Conservation (phyloP, 768 basidiomycete species). For the Pleurotus pulmonarius region DNA sequence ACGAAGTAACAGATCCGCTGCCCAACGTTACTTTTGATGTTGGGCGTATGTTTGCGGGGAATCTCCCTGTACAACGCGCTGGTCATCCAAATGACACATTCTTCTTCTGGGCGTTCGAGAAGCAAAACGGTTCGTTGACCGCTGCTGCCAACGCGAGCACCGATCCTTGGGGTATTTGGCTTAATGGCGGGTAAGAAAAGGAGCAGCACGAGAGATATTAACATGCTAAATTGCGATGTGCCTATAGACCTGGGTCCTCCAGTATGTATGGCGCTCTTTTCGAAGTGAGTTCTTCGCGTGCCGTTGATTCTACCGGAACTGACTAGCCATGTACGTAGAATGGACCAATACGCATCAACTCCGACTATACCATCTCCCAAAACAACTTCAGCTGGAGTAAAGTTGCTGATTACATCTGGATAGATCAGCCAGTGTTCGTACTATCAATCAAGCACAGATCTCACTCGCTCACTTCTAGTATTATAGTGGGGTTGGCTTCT, state of each 20-base stretch:
- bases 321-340: constrained; percentile 37
- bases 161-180: constrained; percentile 71
- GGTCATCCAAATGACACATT: constrained; percentile 63
- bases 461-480: constrained; percentile 9
- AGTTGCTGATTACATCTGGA: constrained; percentile 66
- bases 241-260: constrained; percentile 60
- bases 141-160: constrained; percentile 22
- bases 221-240: not conserved
- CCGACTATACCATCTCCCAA: constrained; percentile 42
- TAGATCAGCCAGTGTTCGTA: constrained; percentile 68
- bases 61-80: constrained; percentile 54
- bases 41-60: constrained; percentile 58
- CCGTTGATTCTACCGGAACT: not conserved
- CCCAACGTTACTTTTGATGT: constrained; percentile 59
- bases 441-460: not conserved
- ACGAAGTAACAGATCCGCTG: constrained; percentile 48
- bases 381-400: constrained; percentile 59
- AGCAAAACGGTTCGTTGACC: constrained; percentile 52
- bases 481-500: constrained; percentile 54
- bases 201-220: not conserved
- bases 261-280: constrained; percentile 62
- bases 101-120: constrained; percentile 66
- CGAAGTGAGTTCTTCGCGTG: constrained; percentile 40
- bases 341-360: constrained; percentile 59
- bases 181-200: constrained; percentile 61